Conservation (phyloP, 2,329 filamentous ascomycete genomes). For the Rachicladosporium sp. region DNA sequence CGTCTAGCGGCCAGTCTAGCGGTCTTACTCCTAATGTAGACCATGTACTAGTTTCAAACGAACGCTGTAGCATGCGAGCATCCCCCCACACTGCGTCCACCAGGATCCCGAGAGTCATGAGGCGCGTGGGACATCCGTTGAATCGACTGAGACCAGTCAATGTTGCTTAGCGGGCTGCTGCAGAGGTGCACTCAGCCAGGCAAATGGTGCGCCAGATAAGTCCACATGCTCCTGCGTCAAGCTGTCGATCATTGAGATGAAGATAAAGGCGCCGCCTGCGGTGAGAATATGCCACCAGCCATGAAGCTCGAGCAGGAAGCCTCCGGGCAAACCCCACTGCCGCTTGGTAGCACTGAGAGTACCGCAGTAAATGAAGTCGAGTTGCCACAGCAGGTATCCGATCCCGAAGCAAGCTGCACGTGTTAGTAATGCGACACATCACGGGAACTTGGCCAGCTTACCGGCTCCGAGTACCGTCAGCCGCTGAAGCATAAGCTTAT, state of each 20-base stretch:
- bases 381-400: slow-evolving; percentile 5
- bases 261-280: slow-evolving; percentile 3
- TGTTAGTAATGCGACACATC: not conserved
- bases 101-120: too few relatives aligned
- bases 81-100: too few relatives aligned
- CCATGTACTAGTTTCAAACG: too few relatives aligned
- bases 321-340: slow-evolving; percentile 2
- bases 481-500: slow-evolving; percentile 3
- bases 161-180: too few relatives aligned
- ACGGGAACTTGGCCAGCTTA: not conserved
- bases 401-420: slow-evolving; percentile 3
- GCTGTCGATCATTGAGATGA: slow-evolving; percentile 5
- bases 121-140: too few relatives aligned
- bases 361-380: slow-evolving; percentile 6
- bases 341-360: slow-evolving; percentile 3
- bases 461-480: slow-evolving; percentile 2
- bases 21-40: too few relatives aligned
- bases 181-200: not conserved
- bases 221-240: slow-evolving; percentile 2
- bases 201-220: slow-evolving; percentile 1
- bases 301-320: slow-evolving; percentile 5
- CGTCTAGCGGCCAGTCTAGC: too few relatives aligned
- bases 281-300: slow-evolving; percentile 6
- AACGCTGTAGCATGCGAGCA: too few relatives aligned
- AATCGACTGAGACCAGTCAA: too few relatives aligned